These are phyloP conservation scores for Penicillium sp. DNA, from an alignment of 2,329 filamentous ascomycete genomes.

Conservation along the genomic window DNA sequence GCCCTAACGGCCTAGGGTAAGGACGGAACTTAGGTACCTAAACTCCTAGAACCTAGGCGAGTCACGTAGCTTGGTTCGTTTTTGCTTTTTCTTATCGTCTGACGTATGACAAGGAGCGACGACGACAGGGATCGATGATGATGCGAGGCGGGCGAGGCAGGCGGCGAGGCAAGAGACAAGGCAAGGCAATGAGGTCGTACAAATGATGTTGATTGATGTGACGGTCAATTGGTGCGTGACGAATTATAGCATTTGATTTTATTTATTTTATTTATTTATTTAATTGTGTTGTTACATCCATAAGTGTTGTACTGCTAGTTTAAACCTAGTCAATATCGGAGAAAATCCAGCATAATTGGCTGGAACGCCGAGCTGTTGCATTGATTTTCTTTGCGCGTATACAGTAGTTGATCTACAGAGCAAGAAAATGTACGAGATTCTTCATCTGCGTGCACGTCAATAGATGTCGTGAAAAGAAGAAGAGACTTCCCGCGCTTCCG, in stretches of 20 bases:
- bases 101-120: background rate
- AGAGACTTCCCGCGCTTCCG: slow-evolving; percentile 10
- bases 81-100: background rate
- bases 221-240: background rate
- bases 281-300: slow-evolving; percentile 2
- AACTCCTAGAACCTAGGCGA: background rate
- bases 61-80: background rate
- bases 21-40: background rate
- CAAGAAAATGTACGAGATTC: background rate
- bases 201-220: background rate
- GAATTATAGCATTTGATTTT: background rate
- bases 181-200: background rate
- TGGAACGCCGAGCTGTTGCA: too few species aligned
- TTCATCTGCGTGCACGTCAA: background rate
- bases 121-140: background rate
- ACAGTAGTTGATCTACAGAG: too few species aligned
- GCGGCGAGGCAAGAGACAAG: background rate
- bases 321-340: background rate
- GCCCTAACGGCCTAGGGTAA: background rate
- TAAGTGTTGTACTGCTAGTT: background rate
- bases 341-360: background rate
- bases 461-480: slow-evolving; percentile 11
- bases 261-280: background rate
- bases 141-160: background rate
- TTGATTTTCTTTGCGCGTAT: background rate